phyloP scores from a whole-genome alignment of 805 yeast species.

The Komagataella ulmi region DNA sequence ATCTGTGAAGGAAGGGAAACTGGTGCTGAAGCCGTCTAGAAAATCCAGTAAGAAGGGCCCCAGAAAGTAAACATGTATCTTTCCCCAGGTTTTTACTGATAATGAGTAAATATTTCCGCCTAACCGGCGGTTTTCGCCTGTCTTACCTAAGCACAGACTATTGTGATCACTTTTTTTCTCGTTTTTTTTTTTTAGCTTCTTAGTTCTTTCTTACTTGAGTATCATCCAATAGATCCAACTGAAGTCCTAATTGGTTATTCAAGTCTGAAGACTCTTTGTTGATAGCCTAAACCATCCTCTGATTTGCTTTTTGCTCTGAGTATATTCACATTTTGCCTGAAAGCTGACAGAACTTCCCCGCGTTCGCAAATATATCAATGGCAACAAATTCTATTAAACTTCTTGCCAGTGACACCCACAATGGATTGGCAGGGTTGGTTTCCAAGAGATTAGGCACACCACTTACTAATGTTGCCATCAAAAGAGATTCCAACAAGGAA shows the following conservation, averaged over 20 bases:
- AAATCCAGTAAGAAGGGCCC: slow-evolving; percentile 5
- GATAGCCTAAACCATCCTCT: background rate
- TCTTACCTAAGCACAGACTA: background rate
- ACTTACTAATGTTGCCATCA: slow-evolving; percentile 48
- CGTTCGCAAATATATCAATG: slow-evolving; percentile 23
- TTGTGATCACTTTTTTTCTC: background rate
- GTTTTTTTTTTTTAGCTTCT: background rate
- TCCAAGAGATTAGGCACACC: slow-evolving; percentile 44
- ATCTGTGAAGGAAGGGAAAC: slow-evolving; percentile 60
- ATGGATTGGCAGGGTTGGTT: slow-evolving; percentile 58
- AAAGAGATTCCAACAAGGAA: slow-evolving; percentile 60
- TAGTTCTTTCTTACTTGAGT: background rate
- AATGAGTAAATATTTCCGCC: background rate
- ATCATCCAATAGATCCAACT: background rate
- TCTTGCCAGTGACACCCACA: slow-evolving; percentile 55
- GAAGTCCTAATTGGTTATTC: background rate
- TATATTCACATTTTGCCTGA: background rate
- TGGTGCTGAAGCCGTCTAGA: slow-evolving; percentile 23
- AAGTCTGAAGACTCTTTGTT: background rate
- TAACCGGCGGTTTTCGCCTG: background rate
- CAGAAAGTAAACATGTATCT: background rate
- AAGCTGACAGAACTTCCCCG: background rate
- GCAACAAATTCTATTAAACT: slow-evolving; percentile 61
- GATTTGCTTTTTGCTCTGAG: background rate
- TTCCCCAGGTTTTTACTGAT: background rate